Percentiles rank a stretch among this genome's conserved stretches.
Evolutionary conservation across 345 rosid genomes (phyloP).

Genomic region (Rhizophora apiculata): DNA sequence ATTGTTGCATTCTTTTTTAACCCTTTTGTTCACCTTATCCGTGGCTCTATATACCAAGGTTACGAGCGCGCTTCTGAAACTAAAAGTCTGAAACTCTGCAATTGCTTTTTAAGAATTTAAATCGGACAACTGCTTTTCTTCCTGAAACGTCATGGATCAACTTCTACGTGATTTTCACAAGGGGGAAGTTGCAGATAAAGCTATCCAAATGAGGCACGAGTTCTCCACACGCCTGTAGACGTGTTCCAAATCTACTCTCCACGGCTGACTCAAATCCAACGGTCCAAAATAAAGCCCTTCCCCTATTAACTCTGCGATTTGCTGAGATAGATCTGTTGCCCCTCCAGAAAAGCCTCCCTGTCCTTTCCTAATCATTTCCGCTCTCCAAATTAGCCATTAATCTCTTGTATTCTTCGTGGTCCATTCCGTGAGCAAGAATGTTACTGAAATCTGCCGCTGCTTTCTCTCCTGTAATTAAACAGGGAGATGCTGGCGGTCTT

Average conservation of each 20-base stretch:
- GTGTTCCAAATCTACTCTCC: slow-evolving; percentile 28
- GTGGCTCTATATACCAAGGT: too few relatives aligned
- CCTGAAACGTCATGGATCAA: too few relatives aligned
- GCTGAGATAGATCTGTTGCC: slow-evolving; percentile 7
- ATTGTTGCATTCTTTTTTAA: too few relatives aligned
- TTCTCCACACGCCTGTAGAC: slow-evolving; percentile 56
- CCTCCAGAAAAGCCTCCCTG: background rate
- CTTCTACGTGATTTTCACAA: too few relatives aligned
- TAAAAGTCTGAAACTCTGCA: too few relatives aligned
- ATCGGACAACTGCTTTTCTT: too few relatives aligned
- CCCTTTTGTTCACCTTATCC: too few relatives aligned
- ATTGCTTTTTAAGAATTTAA: too few relatives aligned
- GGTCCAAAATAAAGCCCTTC: slow-evolving; percentile 25
- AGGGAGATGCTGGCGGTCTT: slow-evolving; percentile 17
- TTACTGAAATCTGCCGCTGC: slow-evolving; percentile 21
- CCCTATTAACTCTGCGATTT: slow-evolving; percentile 21
- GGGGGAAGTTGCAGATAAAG: too few relatives aligned
- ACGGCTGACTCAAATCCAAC: slow-evolving; percentile 33
- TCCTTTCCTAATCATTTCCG: slow-evolving; percentile 4
- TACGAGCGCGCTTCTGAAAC: too few relatives aligned
- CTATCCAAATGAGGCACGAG: slow-evolving; percentile 46
- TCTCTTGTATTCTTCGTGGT: background rate
- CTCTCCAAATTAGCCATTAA: background rate
- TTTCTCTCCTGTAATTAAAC: slow-evolving; percentile 8
- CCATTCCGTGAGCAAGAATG: slow-evolving; percentile 10